Evolutionary conservation across 2,329 filamentous ascomycete species (phyloP).

Genomic region (Aspergillus luchuensis): DNA sequence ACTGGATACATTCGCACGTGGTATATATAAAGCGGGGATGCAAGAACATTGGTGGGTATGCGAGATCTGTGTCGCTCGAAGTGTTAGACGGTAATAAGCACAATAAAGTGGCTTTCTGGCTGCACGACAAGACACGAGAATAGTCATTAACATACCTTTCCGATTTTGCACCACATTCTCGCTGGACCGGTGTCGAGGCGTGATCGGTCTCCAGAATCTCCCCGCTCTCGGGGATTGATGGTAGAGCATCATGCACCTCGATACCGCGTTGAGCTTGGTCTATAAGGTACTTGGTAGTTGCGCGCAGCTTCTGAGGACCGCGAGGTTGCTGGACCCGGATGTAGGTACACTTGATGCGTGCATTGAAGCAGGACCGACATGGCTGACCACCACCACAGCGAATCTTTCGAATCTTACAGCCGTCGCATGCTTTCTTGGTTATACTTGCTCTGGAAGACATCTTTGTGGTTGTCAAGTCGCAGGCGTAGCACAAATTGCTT

Average conservation of each 20-base stretch:
- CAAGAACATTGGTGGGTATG: slow-evolving; percentile 25
- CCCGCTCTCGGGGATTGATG: neutral
- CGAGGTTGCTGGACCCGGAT: slow-evolving; percentile 48
- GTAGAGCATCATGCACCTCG: neutral
- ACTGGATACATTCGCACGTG: slow-evolving; percentile 55
- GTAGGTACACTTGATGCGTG: slow-evolving; percentile 55
- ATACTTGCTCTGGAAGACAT: slow-evolving; percentile 21
- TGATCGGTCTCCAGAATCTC: neutral
- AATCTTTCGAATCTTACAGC: slow-evolving; percentile 57
- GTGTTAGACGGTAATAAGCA: neutral
- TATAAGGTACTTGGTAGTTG: slow-evolving; percentile 26
- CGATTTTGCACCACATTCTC: neutral
- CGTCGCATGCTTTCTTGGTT: slow-evolving; percentile 52
- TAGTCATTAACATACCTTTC: neutral
- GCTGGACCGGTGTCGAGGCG: neutral
- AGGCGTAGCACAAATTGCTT: neutral
- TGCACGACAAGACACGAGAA: neutral
- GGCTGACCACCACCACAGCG: slow-evolving; percentile 53
- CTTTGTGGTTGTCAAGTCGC: neutral
- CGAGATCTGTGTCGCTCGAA: slow-evolving; percentile 8
- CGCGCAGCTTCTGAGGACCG: slow-evolving; percentile 48
- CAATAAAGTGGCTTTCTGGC: neutral
- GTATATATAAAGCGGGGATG: slow-evolving; percentile 48
- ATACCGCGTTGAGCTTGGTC: slow-evolving; percentile 21
- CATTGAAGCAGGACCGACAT: slow-evolving; percentile 49